Conservation (phyloP, 1,284 basidiomycete genomes). For the Ceratobasidium theobromae region DNA sequence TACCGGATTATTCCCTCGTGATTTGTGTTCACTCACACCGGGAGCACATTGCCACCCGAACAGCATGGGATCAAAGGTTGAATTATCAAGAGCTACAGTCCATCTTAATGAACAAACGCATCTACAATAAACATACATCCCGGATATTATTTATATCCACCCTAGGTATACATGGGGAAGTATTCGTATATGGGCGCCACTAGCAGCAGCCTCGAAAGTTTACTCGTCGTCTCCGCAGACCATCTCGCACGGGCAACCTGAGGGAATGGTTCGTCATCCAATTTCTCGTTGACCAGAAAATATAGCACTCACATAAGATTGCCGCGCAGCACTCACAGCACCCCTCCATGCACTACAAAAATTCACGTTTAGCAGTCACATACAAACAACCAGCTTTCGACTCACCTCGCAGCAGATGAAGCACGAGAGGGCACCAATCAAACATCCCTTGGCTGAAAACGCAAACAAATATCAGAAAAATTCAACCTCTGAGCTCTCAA, state of each 20-base stretch:
- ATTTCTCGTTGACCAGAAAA: background rate
- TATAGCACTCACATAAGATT: constrained; percentile 47
- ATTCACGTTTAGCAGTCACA: background rate
- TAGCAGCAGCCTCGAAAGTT: background rate
- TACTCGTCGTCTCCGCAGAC: constrained; percentile 40
- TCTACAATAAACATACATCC: background rate
- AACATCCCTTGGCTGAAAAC: constrained; percentile 26
- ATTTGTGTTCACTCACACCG: too few species aligned
- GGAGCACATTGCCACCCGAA: too few species aligned
- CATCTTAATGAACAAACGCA: background rate
- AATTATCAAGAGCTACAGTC: background rate
- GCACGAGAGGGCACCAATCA: constrained; percentile 28
- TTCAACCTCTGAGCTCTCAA: background rate
- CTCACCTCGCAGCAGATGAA: constrained; percentile 33
- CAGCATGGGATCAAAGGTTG: too few species aligned
- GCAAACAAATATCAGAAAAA: background rate
- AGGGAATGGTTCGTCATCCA: constrained; percentile 1
- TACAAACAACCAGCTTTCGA: background rate
- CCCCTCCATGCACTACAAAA: constrained; percentile 39
- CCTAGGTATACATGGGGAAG: background rate
- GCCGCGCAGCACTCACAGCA: constrained; percentile 51
- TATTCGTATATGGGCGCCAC: too few species aligned
- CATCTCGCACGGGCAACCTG: constrained; percentile 52
- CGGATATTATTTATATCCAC: background rate
- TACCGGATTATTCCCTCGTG: too few species aligned